These are phyloP conservation scores for Citrullus mucosospermus DNA, from an alignment of 306 rosid species.

Conservation along the genomic window DNA sequence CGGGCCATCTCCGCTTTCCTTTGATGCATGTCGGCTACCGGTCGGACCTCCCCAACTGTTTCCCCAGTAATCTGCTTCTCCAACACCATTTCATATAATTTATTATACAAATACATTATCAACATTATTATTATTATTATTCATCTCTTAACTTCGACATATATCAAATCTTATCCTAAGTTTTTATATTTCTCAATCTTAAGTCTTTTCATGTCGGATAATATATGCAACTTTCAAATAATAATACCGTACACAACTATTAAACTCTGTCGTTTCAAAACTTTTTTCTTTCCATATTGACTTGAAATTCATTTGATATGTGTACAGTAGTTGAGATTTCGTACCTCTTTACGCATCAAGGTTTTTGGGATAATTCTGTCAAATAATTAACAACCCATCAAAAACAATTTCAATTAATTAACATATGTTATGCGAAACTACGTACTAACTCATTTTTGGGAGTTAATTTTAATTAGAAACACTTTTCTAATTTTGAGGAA, in stretches of 20 bases:
- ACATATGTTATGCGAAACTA: background rate
- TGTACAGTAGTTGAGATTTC: background rate
- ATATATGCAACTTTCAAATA: background rate
- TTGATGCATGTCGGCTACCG: conserved; percentile 24
- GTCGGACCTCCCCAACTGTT: conserved; percentile 22
- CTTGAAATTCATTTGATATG: background rate
- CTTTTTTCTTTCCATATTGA: background rate
- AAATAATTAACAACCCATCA: background rate
- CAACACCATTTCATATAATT: background rate
- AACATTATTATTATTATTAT: too few relatives aligned
- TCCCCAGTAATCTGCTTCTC: conserved; percentile 17
- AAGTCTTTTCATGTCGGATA: background rate
- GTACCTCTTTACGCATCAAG: conserved; percentile 19
- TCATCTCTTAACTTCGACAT: too few relatives aligned
- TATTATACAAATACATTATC: too few relatives aligned
- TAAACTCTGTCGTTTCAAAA: background rate
- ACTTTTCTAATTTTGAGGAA: background rate
- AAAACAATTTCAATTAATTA: background rate
- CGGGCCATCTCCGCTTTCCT: conserved; percentile 30
- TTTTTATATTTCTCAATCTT: background rate
- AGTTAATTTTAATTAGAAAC: background rate
- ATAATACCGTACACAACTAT: background rate
- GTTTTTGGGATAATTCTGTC: conserved; percentile 20
- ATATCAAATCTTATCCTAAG: background rate
- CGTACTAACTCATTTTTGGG: background rate